These are phyloP conservation scores for Volvariella surrecta DNA, from an alignment of 1,284 basidiomycete genomes.

Conservation along the genomic window DNA sequence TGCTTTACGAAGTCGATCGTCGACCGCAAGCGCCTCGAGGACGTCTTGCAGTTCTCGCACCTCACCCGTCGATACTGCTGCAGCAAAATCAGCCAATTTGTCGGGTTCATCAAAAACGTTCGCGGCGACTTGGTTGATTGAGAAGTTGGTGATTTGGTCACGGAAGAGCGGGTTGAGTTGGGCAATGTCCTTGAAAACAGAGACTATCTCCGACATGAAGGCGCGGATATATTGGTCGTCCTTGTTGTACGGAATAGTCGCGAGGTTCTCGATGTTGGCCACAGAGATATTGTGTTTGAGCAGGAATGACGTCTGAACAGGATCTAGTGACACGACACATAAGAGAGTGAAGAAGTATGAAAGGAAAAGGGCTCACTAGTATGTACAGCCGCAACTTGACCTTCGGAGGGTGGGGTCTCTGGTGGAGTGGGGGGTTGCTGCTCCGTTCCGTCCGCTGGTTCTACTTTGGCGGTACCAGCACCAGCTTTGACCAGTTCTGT, in stretches of 20 bases:
- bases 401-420: conserved; percentile 29
- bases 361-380: conserved; percentile 8
- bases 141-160: conserved; percentile 97
- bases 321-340: conserved; percentile 25
- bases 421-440: conserved; percentile 36
- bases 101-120: conserved; percentile 99
- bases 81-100: conserved; percentile 97
- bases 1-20: conserved; percentile 88
- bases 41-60: conserved; percentile 92
- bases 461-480: conserved; percentile 18
- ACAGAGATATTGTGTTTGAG: conserved; percentile 87
- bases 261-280: conserved; percentile 84
- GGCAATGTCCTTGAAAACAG: conserved; percentile 98
- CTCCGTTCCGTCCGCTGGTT: conserved; percentile 30
- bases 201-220: conserved; percentile 94
- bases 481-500: conserved; percentile 78
- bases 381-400: conserved; percentile 8
- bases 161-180: conserved; percentile 97
- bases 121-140: conserved; percentile 90
- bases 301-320: conserved; percentile 84
- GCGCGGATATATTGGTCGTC: conserved; percentile 93
- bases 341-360: not conserved
- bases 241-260: conserved; percentile 80
- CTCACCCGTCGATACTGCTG: conserved; percentile 90
- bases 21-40: conserved; percentile 80